Base-by-base conservation (phyloP, 2,329 filamentous ascomycete species). In the Hypoxylon sp. region DNA sequence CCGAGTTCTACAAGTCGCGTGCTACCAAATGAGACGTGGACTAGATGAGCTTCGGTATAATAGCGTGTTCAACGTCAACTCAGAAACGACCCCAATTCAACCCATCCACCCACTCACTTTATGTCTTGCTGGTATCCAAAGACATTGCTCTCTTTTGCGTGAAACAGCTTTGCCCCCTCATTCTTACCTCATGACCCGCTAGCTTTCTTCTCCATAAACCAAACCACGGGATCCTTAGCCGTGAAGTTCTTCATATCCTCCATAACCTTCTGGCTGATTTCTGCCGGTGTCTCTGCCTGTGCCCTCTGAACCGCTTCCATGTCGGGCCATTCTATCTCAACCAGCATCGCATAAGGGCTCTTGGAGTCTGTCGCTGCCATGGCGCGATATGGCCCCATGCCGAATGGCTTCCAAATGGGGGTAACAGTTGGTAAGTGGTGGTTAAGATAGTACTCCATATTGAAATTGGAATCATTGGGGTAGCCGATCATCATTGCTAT, bases 161-260 rank as follows among this genome's bases (percentile, higher is more conserved):
- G 11, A 40, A 40, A 3, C 36, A n/a, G 20, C 2, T 20, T 16
- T 40, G 7, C 8, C 7, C n/a, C n/a, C n/a, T n/a, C 16, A 18
- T 6, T 40, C 20, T 20, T 11, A 28, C 24, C 40, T 66, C 20
- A 64, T 22, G 42, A 28, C 0, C 45, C 67, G 14, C 58, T 18
- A 16, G 42, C 50, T 28, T 63, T 67, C 9, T 60, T 57, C 50
- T 69, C 66, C 68, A 70, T 70, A 24, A 70, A 65, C 68, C 68
- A 70, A 12, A 70, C 30, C 18, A 61, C 55, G 1, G 68, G 68
- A 9, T 59, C 63, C 40, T 54, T 64, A 9, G 67, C 61, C n/a
- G 67, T 67, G 51, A 60, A 70, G 26, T 67, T 65, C 58, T 67
- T 70, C 44, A 68, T 63, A 16, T 70, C 67, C 4, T 71, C 67